These are phyloP conservation scores for Talaromyces nanjingensis DNA, from an alignment of 495 filamentous ascomycete species.

Conservation along the genomic window DNA sequence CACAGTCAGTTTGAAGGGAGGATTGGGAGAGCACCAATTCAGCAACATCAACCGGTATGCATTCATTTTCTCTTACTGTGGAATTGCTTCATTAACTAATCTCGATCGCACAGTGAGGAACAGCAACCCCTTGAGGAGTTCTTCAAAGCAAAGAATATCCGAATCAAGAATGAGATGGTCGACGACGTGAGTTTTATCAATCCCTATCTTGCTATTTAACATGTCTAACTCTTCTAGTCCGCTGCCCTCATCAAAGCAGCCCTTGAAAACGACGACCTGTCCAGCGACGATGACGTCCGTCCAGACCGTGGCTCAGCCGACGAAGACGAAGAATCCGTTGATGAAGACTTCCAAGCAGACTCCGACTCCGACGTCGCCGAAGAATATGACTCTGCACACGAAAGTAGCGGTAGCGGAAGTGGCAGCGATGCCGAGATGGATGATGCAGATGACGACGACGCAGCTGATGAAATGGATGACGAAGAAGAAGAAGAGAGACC, in stretches of 20 bases:
- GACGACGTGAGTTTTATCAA: slow-evolving; percentile 47
- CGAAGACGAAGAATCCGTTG: slow-evolving; percentile 88
- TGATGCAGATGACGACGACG: slow-evolving; percentile 48
- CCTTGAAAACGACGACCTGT: slow-evolving; percentile 66
- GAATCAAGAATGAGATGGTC: slow-evolving; percentile 94
- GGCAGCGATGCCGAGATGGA: slow-evolving; percentile 60
- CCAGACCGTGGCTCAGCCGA: slow-evolving; percentile 86
- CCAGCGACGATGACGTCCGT: slow-evolving; percentile 71
- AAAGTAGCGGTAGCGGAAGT: slow-evolving; percentile 68
- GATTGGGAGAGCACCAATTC: slow-evolving; percentile 80
- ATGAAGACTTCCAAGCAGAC: slow-evolving; percentile 92
- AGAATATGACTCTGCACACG: slow-evolving; percentile 86
- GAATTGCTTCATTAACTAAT: slow-evolving; percentile 10
- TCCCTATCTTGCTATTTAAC: slow-evolving; percentile 8
- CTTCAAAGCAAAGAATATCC: slow-evolving; percentile 86
- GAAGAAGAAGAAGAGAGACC: slow-evolving; percentile 39
- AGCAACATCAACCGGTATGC: slow-evolving; percentile 92
- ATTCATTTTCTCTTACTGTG: neutral
- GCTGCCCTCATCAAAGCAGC: slow-evolving; percentile 71
- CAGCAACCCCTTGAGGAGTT: slow-evolving; percentile 92
- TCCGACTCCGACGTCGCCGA: slow-evolving; percentile 93
- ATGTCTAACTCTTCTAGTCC: slow-evolving; percentile 21
- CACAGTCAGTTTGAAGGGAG: slow-evolving; percentile 75
- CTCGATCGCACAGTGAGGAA: slow-evolving; percentile 57
- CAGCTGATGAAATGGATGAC: slow-evolving; percentile 40